A percentile compares a stretch with the other conserved stretches of the same genome.
Evolutionary conservation across 2,329 filamentous ascomycete genomes (phyloP).

Genomic region (Orbilia ellipsospora): DNA sequence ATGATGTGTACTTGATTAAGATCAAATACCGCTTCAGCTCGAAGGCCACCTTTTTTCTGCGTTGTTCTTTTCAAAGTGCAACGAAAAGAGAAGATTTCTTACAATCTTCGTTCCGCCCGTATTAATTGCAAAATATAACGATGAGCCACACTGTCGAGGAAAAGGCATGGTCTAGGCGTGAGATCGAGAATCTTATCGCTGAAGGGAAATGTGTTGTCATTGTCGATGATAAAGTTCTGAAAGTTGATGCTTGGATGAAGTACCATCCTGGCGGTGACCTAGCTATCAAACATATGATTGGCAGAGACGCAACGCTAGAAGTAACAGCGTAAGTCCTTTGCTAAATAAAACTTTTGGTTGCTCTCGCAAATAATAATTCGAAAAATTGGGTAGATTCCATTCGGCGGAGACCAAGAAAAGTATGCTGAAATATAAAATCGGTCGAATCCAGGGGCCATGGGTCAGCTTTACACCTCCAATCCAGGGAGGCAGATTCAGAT

Average conservation of each 20-base stretch:
- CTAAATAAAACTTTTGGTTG: background rate
- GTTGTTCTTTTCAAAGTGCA: slow-evolving; percentile 16
- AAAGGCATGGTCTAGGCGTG: slow-evolving; percentile 69
- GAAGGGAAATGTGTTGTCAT: slow-evolving; percentile 83
- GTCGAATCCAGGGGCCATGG: slow-evolving; percentile 82
- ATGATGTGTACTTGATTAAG: slow-evolving; percentile 21
- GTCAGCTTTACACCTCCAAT: slow-evolving; percentile 89
- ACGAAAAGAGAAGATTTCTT: background rate
- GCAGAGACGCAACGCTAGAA: slow-evolving; percentile 92
- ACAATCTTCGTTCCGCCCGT: slow-evolving; percentile 23
- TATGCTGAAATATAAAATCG: slow-evolving; percentile 87
- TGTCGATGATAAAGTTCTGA: slow-evolving; percentile 81
- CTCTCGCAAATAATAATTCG: slow-evolving; percentile 39
- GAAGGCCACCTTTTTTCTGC: slow-evolving; percentile 15
- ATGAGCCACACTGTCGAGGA: slow-evolving; percentile 63
- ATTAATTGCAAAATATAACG: slow-evolving; percentile 52
- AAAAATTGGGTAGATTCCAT: slow-evolving; percentile 73
- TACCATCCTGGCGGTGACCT: slow-evolving; percentile 94
- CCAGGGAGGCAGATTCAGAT: slow-evolving; percentile 67
- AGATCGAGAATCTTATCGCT: slow-evolving; percentile 85
- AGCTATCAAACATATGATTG: slow-evolving; percentile 91
- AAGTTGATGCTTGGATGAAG: slow-evolving; percentile 85
- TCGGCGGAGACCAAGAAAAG: slow-evolving; percentile 78
- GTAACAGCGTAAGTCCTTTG: slow-evolving; percentile 77
- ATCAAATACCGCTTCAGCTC: slow-evolving; percentile 16